Conservation (phyloP, 345 rosid species). For the Aquilaria yunnanensis region DNA sequence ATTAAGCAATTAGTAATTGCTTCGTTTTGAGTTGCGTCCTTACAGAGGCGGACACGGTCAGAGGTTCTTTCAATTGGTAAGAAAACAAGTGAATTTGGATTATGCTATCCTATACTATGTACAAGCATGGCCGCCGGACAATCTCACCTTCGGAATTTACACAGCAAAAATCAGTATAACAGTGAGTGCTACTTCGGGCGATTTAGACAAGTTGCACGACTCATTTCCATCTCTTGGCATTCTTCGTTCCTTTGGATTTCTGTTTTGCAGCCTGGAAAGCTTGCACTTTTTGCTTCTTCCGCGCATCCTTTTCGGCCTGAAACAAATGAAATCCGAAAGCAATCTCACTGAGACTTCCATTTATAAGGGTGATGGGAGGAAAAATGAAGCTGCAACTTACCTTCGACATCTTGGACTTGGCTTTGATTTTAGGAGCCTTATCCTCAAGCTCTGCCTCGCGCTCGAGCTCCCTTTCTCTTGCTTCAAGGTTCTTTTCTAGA, state of each 20-base stretch:
- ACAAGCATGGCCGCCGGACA: constrained; percentile 13
- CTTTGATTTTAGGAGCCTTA: constrained; percentile 89
- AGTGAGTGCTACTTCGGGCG: background rate
- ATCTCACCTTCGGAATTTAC: constrained; percentile 10
- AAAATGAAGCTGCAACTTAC: constrained; percentile 15
- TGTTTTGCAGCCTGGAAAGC: constrained; percentile 90
- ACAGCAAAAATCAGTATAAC: constrained; percentile 10
- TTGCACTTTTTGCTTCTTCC: constrained; percentile 86
- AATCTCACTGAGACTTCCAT: background rate
- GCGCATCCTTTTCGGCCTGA: constrained; percentile 93
- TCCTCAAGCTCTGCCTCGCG: constrained; percentile 81
- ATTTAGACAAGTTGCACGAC: background rate
- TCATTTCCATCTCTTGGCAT: constrained; percentile 97
- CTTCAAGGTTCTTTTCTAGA: constrained; percentile 91
- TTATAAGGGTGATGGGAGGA: background rate
- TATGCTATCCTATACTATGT: constrained; percentile 3
- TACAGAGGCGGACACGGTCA: too few species aligned
- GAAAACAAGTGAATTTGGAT: too few species aligned
- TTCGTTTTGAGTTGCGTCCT: too few species aligned
- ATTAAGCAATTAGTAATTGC: too few species aligned
- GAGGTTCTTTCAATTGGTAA: too few species aligned
- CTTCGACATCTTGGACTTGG: constrained; percentile 98
- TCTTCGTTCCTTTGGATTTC: constrained; percentile 73
- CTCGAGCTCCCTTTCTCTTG: constrained; percentile 65
- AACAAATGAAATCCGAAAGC: background rate